Conservation (phyloP, 805 yeast species). For the Alloascoidea africana region DNA sequence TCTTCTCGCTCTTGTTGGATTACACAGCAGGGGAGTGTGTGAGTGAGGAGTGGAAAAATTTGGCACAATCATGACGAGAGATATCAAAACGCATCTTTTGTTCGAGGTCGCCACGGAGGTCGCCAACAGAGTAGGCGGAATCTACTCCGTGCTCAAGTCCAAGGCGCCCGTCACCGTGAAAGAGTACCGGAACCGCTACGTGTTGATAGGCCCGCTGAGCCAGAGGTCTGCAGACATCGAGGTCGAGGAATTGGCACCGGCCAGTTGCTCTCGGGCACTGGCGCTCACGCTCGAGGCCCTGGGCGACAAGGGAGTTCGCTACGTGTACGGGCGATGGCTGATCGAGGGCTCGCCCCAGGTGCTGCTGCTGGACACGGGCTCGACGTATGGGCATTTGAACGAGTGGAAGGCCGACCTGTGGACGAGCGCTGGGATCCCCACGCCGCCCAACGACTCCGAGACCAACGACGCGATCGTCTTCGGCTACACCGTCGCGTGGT, state of each 20-base stretch:
- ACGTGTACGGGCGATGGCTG: constrained; percentile 89
- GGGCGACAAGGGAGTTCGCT: constrained; percentile 67
- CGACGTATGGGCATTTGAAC: constrained; percentile 52
- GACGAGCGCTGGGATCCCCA: constrained; percentile 84
- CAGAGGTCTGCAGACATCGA: constrained; percentile 56
- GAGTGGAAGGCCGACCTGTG: constrained; percentile 95
- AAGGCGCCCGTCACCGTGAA: constrained; percentile 95
- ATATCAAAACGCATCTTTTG: constrained; percentile 71
- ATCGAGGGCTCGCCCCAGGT: constrained; percentile 97
- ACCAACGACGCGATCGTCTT: constrained; percentile 84
- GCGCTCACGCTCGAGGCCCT: constrained; percentile 58
- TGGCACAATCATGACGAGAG: constrained; percentile 73
- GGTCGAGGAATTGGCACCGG: constrained; percentile 51
- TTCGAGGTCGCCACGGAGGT: constrained; percentile 96
- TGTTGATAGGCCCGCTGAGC: constrained; percentile 77
- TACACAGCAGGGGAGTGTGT: too few relatives aligned
- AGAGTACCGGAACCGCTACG: constrained; percentile 79
- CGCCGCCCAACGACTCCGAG: constrained; percentile 80
- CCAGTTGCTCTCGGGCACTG: constrained; percentile 28
- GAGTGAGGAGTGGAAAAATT: too few relatives aligned
- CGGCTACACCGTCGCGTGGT: constrained; percentile 95
- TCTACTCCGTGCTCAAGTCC: constrained; percentile 89
- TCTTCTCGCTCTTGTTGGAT: constrained; percentile 5
- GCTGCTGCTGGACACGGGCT: constrained; percentile 68
- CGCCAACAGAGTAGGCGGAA: constrained; percentile 95